A percentile compares a stretch with the other conserved stretches of the same genome.
Evolutionary conservation across 1,139 yeast species (phyloP).

Genomic region (Taphrina flavorubra): DNA sequence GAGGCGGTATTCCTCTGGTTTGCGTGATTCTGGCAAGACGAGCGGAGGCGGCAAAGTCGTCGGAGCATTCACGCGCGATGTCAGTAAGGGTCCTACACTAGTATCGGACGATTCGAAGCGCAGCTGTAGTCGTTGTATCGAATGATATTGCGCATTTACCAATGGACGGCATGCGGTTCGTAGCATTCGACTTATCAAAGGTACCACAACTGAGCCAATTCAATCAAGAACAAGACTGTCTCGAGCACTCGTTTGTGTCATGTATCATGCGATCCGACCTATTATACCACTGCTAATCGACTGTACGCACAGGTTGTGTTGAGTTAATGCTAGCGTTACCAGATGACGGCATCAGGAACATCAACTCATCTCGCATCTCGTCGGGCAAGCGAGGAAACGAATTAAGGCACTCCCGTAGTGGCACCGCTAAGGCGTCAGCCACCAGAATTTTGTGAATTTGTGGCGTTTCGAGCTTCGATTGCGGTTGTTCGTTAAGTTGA

Average conservation of each 20-base stretch:
- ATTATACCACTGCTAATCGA: too few relatives aligned
- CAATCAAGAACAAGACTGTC: neutral
- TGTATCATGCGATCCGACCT: too few relatives aligned
- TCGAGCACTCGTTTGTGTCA: neutral
- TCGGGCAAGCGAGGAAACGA: neutral
- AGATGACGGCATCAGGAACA: neutral
- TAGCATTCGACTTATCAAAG: neutral
- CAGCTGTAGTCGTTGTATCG: neutral
- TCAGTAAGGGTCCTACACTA: neutral
- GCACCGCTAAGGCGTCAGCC: neutral
- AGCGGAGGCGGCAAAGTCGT: constrained; percentile 32
- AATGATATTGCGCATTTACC: neutral
- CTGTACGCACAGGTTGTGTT: too few relatives aligned
- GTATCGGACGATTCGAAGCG: neutral
- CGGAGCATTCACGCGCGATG: constrained; percentile 34
- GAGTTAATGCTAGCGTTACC: too few relatives aligned
- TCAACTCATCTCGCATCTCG: neutral
- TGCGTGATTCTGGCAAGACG: constrained; percentile 21
- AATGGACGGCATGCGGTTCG: neutral
- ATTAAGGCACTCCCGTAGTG: constrained; percentile 1
- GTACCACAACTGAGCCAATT: too few relatives aligned
- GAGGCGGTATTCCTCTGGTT: constrained; percentile 7
- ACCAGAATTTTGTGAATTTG: neutral
- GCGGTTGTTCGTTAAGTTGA: too few relatives aligned
- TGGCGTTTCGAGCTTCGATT: constrained; percentile 4